phyloP scores from a whole-genome alignment of 805 yeast species.

The Yarrowia osloensis region DNA sequence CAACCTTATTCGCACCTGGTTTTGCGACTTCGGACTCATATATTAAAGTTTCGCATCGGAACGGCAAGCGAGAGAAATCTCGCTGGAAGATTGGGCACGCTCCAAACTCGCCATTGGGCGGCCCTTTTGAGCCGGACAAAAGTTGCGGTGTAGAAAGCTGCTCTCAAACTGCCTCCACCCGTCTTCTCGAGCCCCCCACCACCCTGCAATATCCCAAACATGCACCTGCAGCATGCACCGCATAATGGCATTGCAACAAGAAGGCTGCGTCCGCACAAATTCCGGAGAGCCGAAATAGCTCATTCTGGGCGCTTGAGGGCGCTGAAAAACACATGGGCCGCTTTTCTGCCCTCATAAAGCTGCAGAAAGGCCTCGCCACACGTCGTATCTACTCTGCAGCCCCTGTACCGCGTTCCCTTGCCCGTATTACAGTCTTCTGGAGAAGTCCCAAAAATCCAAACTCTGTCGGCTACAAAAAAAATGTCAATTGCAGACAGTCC shows the following conservation, averaged over 20 bases:
- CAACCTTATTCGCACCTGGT: not conserved
- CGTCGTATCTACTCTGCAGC: no score
- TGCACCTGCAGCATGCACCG: slow-evolving; percentile 19
- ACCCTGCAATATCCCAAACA: not conserved
- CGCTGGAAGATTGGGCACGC: no score
- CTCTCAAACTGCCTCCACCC: not conserved
- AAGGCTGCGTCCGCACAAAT: not conserved
- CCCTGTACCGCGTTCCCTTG: no score
- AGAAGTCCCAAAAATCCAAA: not conserved
- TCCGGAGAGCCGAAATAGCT: slow-evolving; percentile 4
- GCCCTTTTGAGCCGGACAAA: not conserved
- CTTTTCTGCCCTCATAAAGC: no score
- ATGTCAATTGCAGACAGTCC: not conserved
- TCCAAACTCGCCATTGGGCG: no score
- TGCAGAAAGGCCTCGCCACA: no score
- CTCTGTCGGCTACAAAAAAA: not conserved
- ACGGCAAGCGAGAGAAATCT: not conserved
- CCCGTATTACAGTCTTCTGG: no score
- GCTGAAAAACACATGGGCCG: no score
- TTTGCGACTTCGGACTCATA: not conserved
- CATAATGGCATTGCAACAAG: not conserved
- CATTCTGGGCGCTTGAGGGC: no score
- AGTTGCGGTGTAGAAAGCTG: no score
- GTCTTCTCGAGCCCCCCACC: not conserved
- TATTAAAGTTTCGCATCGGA: not conserved